Percentiles rank a stretch among this genome's conserved stretches.
Conservation (phyloP, 129 eudicot genomes). For the Logfia minima region DNA sequence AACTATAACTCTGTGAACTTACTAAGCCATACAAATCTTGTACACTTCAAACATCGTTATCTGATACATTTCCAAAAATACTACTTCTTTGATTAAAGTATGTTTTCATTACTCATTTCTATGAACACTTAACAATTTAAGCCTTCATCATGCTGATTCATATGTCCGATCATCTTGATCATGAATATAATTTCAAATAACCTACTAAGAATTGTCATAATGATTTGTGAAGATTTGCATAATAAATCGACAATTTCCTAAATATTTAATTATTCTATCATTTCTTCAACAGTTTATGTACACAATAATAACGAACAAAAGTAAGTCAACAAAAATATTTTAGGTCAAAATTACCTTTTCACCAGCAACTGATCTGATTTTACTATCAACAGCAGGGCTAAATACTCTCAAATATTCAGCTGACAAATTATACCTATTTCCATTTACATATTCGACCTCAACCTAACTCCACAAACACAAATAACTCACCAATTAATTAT, state of each 20-base stretch:
- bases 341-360: conserved; percentile 34
- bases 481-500: background rate
- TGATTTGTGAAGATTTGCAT: no score
- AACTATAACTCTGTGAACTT: background rate
- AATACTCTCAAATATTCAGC: conserved; percentile 42
- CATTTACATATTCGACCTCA: conserved; percentile 37
- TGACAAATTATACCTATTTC: conserved; percentile 24
- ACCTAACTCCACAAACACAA: conserved; percentile 34
- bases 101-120: background rate
- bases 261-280: no score
- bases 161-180: background rate
- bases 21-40: background rate
- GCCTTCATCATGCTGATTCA: background rate
- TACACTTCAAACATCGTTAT: background rate
- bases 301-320: no score
- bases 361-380: conserved; percentile 42
- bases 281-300: no score
- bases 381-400: conserved; percentile 48
- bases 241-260: no score
- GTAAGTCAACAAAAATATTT: background rate
- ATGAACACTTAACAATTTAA: background rate
- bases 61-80: background rate
- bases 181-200: no score
- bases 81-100: background rate
- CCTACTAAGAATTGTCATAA: no score